Base-by-base conservation (phyloP, 768 basidiomycete genomes). In the Lactarius pseudohatsudake region DNA sequence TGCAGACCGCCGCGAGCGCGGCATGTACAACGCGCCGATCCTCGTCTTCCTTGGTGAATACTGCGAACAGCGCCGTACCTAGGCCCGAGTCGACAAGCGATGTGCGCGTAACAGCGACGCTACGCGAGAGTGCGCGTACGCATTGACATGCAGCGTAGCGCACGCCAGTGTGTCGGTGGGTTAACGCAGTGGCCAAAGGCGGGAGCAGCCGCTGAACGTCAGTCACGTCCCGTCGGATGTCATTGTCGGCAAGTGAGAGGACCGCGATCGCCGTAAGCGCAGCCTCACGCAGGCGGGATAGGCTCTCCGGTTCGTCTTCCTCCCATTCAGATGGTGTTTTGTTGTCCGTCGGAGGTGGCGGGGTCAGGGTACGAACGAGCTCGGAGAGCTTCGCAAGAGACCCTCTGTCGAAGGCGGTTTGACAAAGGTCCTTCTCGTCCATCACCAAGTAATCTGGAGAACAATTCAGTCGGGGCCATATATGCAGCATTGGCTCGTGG, bases 141-240 rank as follows among this genome's bases (percentile, higher is more conserved):
- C 90, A 90, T 71, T 96, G 95, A 72, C 92, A 94, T 0, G 92
- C 91, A 0, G 92, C 92, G 55, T 91, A 92, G 7, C 94, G 85
- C 3, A 96, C 88, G 1, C 91, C 92, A 18, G 87, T 79, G 64
- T 88, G 84, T 0, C 80, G 82, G 62, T 92, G 87, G 0, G 80
- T 69, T 9, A 95, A 81, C 15, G 84, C 83, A 2, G 75, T 72
- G 64, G 84, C 80, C 38, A 93, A 75, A 30, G 82, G 75, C 5
- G 84, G 82, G 30, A 90, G 76, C 57, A 93, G 76, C 2, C 78
- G 79, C 13, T 84, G 79, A 13, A 79, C 79, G 70, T 89, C 87
- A 2, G 89, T 85, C 28, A 96, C 77, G 32, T 83, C 78, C 1
- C 88, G 81, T 2, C 94, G 86, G 55, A 91, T 85, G 45, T 90